These are phyloP conservation scores for Aspergillus glaucus DNA, from an alignment of 2,329 filamentous ascomycete genomes.

Conservation along the genomic window DNA sequence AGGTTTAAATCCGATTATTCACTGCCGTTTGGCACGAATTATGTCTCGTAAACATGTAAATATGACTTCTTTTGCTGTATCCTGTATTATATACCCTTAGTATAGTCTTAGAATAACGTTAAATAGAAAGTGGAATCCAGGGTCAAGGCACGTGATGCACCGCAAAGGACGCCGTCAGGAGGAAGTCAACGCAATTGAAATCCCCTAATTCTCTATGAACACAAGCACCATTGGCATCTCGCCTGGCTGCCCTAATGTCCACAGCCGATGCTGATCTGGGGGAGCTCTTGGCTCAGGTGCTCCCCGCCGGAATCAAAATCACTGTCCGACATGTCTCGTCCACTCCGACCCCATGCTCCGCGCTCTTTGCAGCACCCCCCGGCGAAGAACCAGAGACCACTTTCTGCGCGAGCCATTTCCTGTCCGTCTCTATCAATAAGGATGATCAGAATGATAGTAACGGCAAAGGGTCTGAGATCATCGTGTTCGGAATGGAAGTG, in stretches of 20 bases:
- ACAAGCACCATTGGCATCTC: not conserved
- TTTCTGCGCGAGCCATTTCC: constrained; percentile 78
- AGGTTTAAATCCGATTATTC: too few species aligned
- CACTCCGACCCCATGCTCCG: constrained; percentile 64
- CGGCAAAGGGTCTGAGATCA: constrained; percentile 43
- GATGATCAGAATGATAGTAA: constrained; percentile 6
- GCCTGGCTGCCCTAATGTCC: constrained; percentile 9
- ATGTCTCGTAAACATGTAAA: too few species aligned
- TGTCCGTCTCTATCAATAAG: constrained; percentile 50
- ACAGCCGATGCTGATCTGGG: constrained; percentile 32
- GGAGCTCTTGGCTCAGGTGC: constrained; percentile 45
- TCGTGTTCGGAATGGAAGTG: constrained; percentile 80
- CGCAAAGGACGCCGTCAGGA: too few species aligned
- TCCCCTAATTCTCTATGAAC: not conserved
- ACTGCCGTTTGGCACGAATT: too few species aligned
- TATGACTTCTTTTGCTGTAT: too few species aligned
- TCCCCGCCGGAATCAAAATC: constrained; percentile 53
- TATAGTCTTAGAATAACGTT: too few species aligned
- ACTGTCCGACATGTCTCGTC: constrained; percentile 82
- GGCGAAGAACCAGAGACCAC: constrained; percentile 67
- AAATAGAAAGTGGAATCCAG: too few species aligned
- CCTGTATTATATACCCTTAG: too few species aligned
- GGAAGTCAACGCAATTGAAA: too few species aligned
- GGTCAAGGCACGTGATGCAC: too few species aligned
- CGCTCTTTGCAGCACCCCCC: constrained; percentile 74